A percentile compares a stretch with the other conserved stretches of the same genome.
phyloP scores from a whole-genome alignment of 139 green algal genomes.

The Chlamydomonas schloesseri region DNA sequence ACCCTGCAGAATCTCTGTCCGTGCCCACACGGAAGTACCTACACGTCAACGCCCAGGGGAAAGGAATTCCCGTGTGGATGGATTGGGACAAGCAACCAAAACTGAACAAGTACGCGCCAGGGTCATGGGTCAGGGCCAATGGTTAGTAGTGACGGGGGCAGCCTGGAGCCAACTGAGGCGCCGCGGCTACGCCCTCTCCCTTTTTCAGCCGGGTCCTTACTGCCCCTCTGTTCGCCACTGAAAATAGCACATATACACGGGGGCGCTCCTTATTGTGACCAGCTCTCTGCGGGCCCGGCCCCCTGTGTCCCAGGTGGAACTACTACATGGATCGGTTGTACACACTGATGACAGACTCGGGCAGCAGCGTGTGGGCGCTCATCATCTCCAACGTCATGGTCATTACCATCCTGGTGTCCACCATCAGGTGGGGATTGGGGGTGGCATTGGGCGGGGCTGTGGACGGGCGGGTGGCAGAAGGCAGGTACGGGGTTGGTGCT shows the following conservation, averaged over 20 bases:
- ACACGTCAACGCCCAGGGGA: slow-evolving; percentile 6
- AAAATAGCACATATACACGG: too few species aligned
- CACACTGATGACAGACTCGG: slow-evolving; percentile 45
- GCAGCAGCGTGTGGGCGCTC: slow-evolving; percentile 2
- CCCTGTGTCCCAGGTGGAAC: slow-evolving; percentile 25
- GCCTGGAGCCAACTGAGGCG: too few species aligned
- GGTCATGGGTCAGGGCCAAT: too few species aligned
- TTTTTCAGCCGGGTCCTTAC: too few species aligned
- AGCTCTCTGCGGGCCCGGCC: too few species aligned
- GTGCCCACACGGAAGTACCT: slow-evolving; percentile 1
- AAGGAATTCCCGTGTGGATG: slow-evolving; percentile 20
- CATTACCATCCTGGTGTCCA: slow-evolving; percentile 13
- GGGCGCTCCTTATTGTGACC: too few species aligned
- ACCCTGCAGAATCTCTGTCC: neutral
- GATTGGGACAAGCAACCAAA: slow-evolving; percentile 14
- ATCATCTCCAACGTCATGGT: slow-evolving; percentile 47
- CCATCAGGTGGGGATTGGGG: neutral
- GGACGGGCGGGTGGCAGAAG: too few species aligned
- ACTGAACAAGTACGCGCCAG: neutral
- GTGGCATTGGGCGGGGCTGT: too few species aligned
- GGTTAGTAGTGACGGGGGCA: too few species aligned
- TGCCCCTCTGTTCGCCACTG: too few species aligned
- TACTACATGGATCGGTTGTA: slow-evolving; percentile 28
- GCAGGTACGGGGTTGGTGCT: too few species aligned
- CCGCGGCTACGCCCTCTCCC: too few species aligned